Conservation (phyloP, 305 asterid genomes). For the Solanum chacoense region DNA sequence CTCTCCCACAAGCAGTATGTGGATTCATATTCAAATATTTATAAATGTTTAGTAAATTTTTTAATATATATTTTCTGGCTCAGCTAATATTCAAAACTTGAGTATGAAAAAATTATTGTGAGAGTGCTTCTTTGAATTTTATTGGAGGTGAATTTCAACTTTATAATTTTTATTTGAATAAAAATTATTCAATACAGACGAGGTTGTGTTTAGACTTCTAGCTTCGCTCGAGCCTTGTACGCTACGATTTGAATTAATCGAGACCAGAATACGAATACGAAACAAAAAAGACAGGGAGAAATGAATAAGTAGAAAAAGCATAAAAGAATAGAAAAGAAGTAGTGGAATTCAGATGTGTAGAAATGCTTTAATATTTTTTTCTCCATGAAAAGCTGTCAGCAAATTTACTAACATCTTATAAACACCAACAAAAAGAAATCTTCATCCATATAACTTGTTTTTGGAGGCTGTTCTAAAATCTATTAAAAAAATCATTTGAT, state of each 20-base stretch:
- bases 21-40: background rate
- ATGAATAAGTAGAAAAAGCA: slow-evolving; percentile 3
- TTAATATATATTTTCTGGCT: background rate
- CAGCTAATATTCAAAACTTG: background rate
- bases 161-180: background rate
- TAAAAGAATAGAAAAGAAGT: slow-evolving; percentile 12
- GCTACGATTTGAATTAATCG: accelerated
- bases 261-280: accelerated
- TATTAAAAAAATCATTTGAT: background rate
- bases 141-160: background rate
- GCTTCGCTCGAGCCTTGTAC: background rate
- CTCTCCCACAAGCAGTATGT: background rate
- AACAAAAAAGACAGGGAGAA: background rate
- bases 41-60: background rate
- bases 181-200: background rate
- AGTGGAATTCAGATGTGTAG: slow-evolving; percentile 23
- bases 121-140: background rate
- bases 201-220: background rate
- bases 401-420: background rate
- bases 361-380: background rate
- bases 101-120: background rate
- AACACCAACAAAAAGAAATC: background rate
- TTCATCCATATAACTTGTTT: background rate
- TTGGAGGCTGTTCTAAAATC: background rate
- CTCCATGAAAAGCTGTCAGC: slow-evolving; percentile 16